Evolutionary conservation across 805 yeast species (phyloP).

Genomic region (Candida maesae): DNA sequence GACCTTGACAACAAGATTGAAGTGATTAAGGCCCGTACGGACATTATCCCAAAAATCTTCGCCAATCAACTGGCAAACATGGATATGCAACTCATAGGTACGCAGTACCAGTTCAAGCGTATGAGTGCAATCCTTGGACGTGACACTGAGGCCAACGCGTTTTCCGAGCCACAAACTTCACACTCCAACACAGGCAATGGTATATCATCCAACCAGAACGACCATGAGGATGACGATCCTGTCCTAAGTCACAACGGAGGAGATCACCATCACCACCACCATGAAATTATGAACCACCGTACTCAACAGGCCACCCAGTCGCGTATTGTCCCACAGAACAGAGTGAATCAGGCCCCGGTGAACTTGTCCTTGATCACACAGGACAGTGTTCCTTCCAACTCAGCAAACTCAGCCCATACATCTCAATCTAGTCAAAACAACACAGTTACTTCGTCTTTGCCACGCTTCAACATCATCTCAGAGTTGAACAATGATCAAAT

Average conservation of each 20-base stretch:
- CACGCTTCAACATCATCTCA: constrained; percentile 10
- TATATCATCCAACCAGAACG: not conserved
- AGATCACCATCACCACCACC: constrained; percentile 7
- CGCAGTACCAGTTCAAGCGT: constrained; percentile 20
- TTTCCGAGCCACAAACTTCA: not conserved
- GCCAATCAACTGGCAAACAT: constrained; percentile 18
- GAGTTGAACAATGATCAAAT: constrained; percentile 15
- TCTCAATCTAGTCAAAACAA: not conserved
- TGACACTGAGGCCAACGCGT: constrained; percentile 1
- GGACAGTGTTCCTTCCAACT: not conserved
- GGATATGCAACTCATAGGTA: constrained; percentile 18
- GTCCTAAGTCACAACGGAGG: constrained; percentile 1
- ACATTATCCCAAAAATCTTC: constrained; percentile 20
- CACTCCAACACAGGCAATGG: not conserved
- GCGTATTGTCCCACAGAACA: constrained; percentile 15
- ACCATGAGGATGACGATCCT: not conserved
- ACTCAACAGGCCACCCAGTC: constrained; percentile 1
- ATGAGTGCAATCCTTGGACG: constrained; percentile 11
- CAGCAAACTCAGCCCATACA: too few relatives aligned
- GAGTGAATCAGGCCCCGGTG: constrained; percentile 16
- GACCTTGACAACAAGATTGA: constrained; percentile 12
- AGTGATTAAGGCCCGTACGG: constrained; percentile 10
- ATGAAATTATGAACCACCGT: constrained; percentile 7
- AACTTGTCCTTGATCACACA: constrained; percentile 8
- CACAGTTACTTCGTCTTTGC: not conserved